Evolutionary conservation across 345 rosid species (phyloP), one percentile per base, ranked within the genome.

Genomic region (Lepidium aucheri): DNA sequence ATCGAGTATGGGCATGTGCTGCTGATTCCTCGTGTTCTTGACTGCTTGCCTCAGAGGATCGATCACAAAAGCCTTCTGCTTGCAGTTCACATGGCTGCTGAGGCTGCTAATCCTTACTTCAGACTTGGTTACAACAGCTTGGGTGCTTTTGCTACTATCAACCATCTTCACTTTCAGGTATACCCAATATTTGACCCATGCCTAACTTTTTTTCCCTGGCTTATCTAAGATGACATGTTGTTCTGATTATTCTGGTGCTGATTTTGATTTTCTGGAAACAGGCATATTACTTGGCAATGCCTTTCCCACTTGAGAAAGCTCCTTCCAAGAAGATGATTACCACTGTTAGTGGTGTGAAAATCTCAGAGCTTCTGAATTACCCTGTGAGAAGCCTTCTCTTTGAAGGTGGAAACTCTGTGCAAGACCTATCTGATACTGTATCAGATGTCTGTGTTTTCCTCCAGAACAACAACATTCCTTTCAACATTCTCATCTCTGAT

Each of bases 111-210:
- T 80, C 96, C 91, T 5, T 79, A 82, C 77, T 95, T 95, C 74
- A 85, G 99, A n/a, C 64, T 95, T 57, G 99, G 99, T 69, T 95
- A 95, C 87, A 95, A 95, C 80, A 95, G 99, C 83, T 80, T 95
- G 78, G 99, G 97, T 72, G 99, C 99, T 53, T 95, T 91, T 83
- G 99, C 97, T 15, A 95, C 99, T 60, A 87, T 91, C 79, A 95
- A 95, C 68, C 99, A 95, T 75, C 99, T 95, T 67, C 99, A 95
- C 82, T 95, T 95, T 76, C 99, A 95, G 99, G 99, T 94, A 62
- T 34, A 46, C 45, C 52, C 2, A 34, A 30, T 55, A 2, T 13
- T 24, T 14, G 20, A 58, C 45, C 44, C 8, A 12, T n/a, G 10
- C 49, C 26, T 13, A 22, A 26, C 55, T 36, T 16, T 20, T 45